Evolutionary conservation across 1,139 yeast species (phyloP), one percentile per base, ranked within the genome.

Genomic region (Geotrichum carabidarum): DNA sequence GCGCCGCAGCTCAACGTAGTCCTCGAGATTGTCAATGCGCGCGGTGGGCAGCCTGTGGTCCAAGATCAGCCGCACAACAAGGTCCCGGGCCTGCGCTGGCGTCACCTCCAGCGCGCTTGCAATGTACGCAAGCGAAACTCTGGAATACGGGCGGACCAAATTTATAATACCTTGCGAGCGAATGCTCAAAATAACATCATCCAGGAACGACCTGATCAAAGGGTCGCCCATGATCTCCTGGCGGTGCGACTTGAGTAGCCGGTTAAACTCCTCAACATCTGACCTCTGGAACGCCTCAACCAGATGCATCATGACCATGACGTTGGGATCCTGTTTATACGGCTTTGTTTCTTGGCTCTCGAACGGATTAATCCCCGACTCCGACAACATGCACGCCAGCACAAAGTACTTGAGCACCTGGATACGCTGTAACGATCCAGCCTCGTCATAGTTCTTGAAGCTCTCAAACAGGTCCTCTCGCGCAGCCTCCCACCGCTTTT

Each of bases 401-500:
- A 83, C 81, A 59, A 83, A 76, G 66, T 83, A 84, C 60, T 81
- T 81, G 59, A 87, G 73, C 4, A 83, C 79, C 30, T 70, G 67
- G 36, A 78, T 73, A 57, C 87, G 77, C 49, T 73, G 73, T 18
- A 74, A 68, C 55, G 86, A 81, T 1, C 94, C 95, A 31, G 88
- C 84, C 68, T 86, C 95, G 66, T 87, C 94, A 67, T 82, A 86
- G 60, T 79, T 83, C 62, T 84, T 83, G 68, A 87, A 87, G 53
- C 87, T 77, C 61, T 84, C 89, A 64, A 84, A 85, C 62, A 85
- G 84, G 58, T 80, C 84, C 47, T 76, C 73, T 38, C 86, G 76
- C 0, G 95, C 89, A 51, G 71, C 70, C 47, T 78, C 82, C 74
- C 78, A 87, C 59, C 82, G 79, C 14, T 78, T 76, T 50, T 81